phyloP scores from a whole-genome alignment of 192 early-diverging fungal genomes.

The Coemansia interrupta region DNA sequence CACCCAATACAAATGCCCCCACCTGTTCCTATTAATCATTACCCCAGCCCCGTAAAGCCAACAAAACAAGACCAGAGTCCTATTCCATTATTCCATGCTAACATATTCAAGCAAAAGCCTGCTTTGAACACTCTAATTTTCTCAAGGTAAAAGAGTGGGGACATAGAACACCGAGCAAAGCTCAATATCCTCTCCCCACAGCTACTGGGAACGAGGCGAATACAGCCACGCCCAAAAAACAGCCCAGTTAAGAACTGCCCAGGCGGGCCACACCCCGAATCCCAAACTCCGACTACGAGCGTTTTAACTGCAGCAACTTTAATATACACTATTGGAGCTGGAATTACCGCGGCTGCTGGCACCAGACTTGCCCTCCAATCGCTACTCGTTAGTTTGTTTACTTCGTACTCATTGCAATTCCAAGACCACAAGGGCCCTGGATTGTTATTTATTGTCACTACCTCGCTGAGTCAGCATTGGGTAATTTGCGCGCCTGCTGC shows the following conservation, averaged over 20 bases:
- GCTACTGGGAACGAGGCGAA: constrained; percentile 1
- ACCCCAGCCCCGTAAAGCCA: constrained; percentile 60
- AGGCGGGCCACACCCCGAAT: constrained; percentile 29
- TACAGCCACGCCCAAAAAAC: background rate
- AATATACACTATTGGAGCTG: constrained; percentile 59
- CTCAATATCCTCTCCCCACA: too few species aligned
- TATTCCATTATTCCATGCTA: constrained; percentile 72
- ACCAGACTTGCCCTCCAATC: constrained; percentile 57
- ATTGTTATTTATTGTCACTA: constrained; percentile 56
- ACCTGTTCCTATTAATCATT: constrained; percentile 82
- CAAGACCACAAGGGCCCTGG: constrained; percentile 34
- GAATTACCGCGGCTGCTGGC: constrained; percentile 56
- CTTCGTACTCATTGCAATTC: constrained; percentile 53
- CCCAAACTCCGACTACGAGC: constrained; percentile 57
- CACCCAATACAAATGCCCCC: constrained; percentile 78
- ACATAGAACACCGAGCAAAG: too few species aligned
- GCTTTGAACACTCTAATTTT: constrained; percentile 68
- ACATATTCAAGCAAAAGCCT: constrained; percentile 59
- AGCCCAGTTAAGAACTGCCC: constrained; percentile 30
- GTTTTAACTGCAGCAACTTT: constrained; percentile 63
- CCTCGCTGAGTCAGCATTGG: constrained; percentile 57
- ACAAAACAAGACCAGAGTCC: constrained; percentile 64
- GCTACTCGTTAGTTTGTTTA: constrained; percentile 53
- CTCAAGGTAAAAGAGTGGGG: constrained; percentile 59
- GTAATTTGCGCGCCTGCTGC: constrained; percentile 59